A percentile compares a stretch with the other conserved stretches of the same genome.
Conservation (phyloP, 2,329 filamentous ascomycete species). For the Chaetomium olivaceum region DNA sequence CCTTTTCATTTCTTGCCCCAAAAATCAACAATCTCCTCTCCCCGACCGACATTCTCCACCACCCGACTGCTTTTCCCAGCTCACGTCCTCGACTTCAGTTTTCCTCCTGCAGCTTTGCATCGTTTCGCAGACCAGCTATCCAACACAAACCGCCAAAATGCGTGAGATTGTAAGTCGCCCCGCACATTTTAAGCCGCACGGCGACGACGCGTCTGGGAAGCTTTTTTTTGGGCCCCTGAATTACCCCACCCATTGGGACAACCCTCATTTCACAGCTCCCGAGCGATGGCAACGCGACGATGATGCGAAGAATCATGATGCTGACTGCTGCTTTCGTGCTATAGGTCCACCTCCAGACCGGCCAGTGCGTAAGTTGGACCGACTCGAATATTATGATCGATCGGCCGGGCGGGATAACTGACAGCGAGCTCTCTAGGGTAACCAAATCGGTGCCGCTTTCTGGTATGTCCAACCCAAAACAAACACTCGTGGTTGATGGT, state of each 20-base stretch:
- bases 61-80: conserved; percentile 29
- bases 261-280: conserved; percentile 12
- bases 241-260: conserved; percentile 34
- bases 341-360: conserved; percentile 99
- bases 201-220: conserved; percentile 32
- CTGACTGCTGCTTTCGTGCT: conserved; percentile 58
- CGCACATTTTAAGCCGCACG: conserved; percentile 12
- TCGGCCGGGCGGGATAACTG: conserved; percentile 37
- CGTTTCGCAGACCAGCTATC: conserved; percentile 29
- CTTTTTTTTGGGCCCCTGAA: conserved; percentile 33
- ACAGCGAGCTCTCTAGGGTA: conserved; percentile 67
- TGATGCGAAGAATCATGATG: conserved; percentile 35
- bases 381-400: conserved; percentile 11
- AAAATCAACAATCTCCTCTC: conserved; percentile 38
- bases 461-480: conserved; percentile 56
- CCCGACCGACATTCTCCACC: conserved; percentile 31
- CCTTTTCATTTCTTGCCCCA: conserved; percentile 34
- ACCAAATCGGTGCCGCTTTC: conserved; percentile 99
- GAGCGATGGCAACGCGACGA: conserved; percentile 16
- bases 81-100: conserved; percentile 28
- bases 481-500: conserved; percentile 13
- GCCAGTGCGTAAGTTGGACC: conserved; percentile 84
- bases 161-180: conserved; percentile 68
- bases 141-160: conserved; percentile 55
- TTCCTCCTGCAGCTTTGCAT: conserved; percentile 29